Conservation (phyloP, 2,329 filamentous ascomycete genomes). For the Claviceps sp. region DNA sequence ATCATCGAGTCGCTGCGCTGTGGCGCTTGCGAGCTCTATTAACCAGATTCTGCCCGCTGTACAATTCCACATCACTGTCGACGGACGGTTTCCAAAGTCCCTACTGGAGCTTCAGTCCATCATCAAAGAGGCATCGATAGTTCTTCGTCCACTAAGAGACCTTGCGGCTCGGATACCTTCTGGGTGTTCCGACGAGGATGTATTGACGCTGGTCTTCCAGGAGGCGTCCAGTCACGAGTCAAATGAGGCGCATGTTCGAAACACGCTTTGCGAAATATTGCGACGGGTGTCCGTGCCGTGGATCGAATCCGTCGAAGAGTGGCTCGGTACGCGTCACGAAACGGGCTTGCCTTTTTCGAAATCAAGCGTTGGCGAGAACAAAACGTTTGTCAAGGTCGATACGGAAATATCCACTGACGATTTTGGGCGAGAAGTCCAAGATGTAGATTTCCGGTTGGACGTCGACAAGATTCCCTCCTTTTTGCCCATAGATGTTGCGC, state of each 20-base stretch:
- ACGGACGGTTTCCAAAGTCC: slow-evolving; percentile 29
- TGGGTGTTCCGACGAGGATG: slow-evolving; percentile 41
- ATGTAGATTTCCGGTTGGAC: slow-evolving; percentile 50
- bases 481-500: slow-evolving; percentile 54
- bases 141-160: slow-evolving; percentile 37
- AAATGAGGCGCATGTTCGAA: slow-evolving; percentile 44
- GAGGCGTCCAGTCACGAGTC: slow-evolving; percentile 52
- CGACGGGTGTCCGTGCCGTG: slow-evolving; percentile 50
- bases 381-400: slow-evolving; percentile 48
- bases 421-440: slow-evolving; percentile 41
- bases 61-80: slow-evolving; percentile 33
- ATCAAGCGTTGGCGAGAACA: slow-evolving; percentile 27
- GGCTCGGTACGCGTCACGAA: slow-evolving; percentile 57
- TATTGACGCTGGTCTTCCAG: slow-evolving; percentile 48
- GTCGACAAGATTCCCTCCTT: slow-evolving; percentile 56
- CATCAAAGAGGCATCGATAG: slow-evolving; percentile 30
- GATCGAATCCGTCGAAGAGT: slow-evolving; percentile 54
- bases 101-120: slow-evolving; percentile 39
- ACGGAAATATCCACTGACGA: slow-evolving; percentile 43
- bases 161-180: slow-evolving; percentile 34
- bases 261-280: slow-evolving; percentile 55
- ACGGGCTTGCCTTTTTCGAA: slow-evolving; percentile 40
- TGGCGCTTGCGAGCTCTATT: slow-evolving; percentile 39
- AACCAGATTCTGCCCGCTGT: slow-evolving; percentile 34
- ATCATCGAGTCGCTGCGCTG: slow-evolving; percentile 30